Evolutionary conservation across 306 rosid species (phyloP).

Genomic region (Castanospermum australe): DNA sequence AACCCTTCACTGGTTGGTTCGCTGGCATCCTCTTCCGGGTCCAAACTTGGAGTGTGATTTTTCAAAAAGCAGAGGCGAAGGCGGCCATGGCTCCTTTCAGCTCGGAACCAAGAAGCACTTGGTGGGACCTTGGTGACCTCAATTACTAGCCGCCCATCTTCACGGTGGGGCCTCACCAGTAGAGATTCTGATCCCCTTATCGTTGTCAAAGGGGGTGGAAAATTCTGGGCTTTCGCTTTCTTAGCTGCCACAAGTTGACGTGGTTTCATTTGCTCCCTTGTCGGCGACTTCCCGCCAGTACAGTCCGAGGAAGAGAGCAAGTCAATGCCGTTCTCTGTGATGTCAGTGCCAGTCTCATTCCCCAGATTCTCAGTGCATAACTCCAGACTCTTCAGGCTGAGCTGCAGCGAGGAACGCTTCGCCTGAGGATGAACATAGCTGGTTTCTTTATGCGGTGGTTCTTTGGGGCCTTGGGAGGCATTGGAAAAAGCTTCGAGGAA

Average conservation of each 20-base stretch:
- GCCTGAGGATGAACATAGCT: constrained; percentile 61
- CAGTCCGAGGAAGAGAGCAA: constrained; percentile 17
- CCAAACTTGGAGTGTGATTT: constrained; percentile 31
- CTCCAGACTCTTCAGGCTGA: constrained; percentile 63
- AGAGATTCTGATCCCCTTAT: constrained; percentile 67
- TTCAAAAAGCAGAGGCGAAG: constrained; percentile 60
- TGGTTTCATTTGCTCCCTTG: constrained; percentile 34
- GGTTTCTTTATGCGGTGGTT: constrained; percentile 19
- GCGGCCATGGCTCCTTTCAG: constrained; percentile 83
- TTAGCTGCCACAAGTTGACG: constrained; percentile 33
- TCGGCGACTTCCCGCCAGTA: constrained; percentile 22
- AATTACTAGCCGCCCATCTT: constrained; percentile 72
- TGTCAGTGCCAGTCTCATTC: constrained; percentile 78
- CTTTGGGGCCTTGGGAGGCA: background rate
- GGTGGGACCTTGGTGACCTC: constrained; percentile 58
- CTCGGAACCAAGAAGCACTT: constrained; percentile 47
- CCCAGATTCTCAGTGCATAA: constrained; percentile 90
- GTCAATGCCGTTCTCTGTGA: constrained; percentile 46
- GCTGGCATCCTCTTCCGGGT: constrained; percentile 23
- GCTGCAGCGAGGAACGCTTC: constrained; percentile 41
- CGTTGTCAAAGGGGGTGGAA: constrained; percentile 98
- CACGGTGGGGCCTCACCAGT: constrained; percentile 67
- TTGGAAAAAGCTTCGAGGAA: constrained; percentile 60
- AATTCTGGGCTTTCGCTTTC: constrained; percentile 42
- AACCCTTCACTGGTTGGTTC: constrained; percentile 20